Evolutionary conservation across 306 rosid genomes (phyloP).

Genomic region (Citrullus amarus): DNA sequence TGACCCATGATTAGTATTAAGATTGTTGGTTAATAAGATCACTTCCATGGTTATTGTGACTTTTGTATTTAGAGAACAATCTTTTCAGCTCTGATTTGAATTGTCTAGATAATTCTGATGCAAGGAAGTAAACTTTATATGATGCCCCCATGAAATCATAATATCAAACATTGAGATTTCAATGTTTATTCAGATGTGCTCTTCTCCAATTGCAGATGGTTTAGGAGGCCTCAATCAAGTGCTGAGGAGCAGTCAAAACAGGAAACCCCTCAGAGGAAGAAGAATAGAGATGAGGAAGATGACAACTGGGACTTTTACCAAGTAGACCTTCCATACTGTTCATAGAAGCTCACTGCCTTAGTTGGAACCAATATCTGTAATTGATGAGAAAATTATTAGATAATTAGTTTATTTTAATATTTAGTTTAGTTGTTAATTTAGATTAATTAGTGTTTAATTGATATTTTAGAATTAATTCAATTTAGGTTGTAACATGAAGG

Average conservation of each 20-base stretch:
- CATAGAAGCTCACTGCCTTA: neutral
- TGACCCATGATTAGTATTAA: neutral
- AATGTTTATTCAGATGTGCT: no score
- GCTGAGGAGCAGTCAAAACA: neutral
- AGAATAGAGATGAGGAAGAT: neutral
- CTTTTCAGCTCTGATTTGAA: neutral
- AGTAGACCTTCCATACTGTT: slow-evolving; percentile 25
- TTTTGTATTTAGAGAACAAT: neutral
- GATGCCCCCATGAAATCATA: neutral
- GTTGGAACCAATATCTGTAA: neutral
- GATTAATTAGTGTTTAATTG: no score
- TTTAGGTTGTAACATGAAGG: no score
- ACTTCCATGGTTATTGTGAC: neutral
- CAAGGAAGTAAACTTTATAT: neutral
- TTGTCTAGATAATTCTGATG: neutral
- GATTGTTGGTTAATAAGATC: neutral
- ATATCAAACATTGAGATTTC: neutral
- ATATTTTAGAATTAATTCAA: no score
- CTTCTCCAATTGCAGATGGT: neutral
- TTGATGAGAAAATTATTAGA: neutral
- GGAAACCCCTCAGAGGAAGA: slow-evolving; percentile 11
- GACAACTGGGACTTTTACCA: slow-evolving; percentile 26
- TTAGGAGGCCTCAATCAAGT: slow-evolving; percentile 9
- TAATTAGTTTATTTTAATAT: no score
- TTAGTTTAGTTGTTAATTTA: no score